A percentile compares a stretch with the other conserved stretches of the same genome.
Conservation (phyloP, 805 yeast species). For the Candida piceae region DNA sequence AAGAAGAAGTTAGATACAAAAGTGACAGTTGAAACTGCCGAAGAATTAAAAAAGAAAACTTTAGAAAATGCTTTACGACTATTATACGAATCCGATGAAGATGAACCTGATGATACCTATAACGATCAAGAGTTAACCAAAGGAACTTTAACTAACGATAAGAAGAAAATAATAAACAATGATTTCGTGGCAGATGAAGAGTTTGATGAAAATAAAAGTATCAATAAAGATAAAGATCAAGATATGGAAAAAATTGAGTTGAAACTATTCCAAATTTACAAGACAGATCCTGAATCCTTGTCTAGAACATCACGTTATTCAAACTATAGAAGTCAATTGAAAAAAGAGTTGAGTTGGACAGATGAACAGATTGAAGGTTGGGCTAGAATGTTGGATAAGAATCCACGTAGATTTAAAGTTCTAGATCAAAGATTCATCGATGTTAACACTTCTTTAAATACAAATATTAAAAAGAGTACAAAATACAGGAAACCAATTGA, state of each 20-base stretch:
- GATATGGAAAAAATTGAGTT: constrained; percentile 45
- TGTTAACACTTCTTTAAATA: constrained; percentile 33
- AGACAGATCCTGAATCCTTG: constrained; percentile 45
- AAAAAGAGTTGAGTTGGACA: constrained; percentile 57
- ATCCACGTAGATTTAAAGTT: constrained; percentile 55
- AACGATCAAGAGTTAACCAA: constrained; percentile 47
- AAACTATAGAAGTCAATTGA: constrained; percentile 46
- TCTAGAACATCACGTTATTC: constrained; percentile 43
- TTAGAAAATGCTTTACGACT: constrained; percentile 52
- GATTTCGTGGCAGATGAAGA: constrained; percentile 15
- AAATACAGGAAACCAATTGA: constrained; percentile 15
- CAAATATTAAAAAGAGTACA: constrained; percentile 14
- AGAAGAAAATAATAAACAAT: constrained; percentile 19
- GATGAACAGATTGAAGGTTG: constrained; percentile 94
- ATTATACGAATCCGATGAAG: constrained; percentile 73
- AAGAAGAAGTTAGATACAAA: constrained; percentile 25
- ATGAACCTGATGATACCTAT: constrained; percentile 79
- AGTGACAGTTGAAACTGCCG: constrained; percentile 19
- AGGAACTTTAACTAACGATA: constrained; percentile 5
- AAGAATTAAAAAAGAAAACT: constrained; percentile 52
- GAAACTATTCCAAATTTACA: constrained; percentile 51
- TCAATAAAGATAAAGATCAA: constrained; percentile 14
- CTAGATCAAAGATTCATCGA: constrained; percentile 56
- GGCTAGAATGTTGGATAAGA: constrained; percentile 68
- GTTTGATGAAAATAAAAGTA: constrained; percentile 24